Base-by-base conservation (phyloP, 768 basidiomycete genomes). In the Suillus lakei region DNA sequence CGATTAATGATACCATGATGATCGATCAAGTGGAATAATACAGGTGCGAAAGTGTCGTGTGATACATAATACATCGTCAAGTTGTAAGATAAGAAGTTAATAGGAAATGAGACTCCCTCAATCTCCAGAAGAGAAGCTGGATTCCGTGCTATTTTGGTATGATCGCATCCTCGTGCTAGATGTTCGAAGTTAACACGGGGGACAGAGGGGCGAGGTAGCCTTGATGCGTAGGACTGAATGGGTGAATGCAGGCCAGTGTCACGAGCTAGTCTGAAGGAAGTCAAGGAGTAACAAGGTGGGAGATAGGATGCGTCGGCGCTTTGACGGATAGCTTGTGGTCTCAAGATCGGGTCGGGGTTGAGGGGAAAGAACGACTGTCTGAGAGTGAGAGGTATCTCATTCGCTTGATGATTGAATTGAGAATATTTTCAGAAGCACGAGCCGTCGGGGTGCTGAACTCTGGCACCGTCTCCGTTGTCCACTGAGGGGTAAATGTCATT, bases 371-470 rank as follows among this genome's bases (percentile, higher is more conserved):
- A n/a, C 53, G 53, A 6, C 30, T n/a, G 32, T 54, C 53, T 13
- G 30, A 34, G 21, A 54, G 21, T 54, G 53, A 54, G 53, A 54
- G 53, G 21, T 32, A n/a, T 34, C 18, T n/a, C 53, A 54, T 54
- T 54, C 53, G 53, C 53, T 34, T 54, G 53, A 54, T 54, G 53
- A 54, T 34, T 34, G 53, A 54, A n/a, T 54, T 54, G 12, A 54
- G 21, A 13, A 54, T 34, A n/a, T 34, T 54, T 32, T 54, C 53
- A 54, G 53, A 21, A 13, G 53, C 6, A 3, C 30, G 32, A 34
- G 32, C 21, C 21, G 2, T n/a, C 21, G 53, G 53, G 21, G 53
- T 54, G 30, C 21, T n/a, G 12, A 54, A 34, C 21, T 34, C 53
- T 34, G 53, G 53, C 6, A n/a, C 53, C 7, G 34, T 54, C 34